These are phyloP conservation scores for Trichoderma brevicompactum DNA, from an alignment of 2,329 filamentous ascomycete genomes.

Conservation along the genomic window DNA sequence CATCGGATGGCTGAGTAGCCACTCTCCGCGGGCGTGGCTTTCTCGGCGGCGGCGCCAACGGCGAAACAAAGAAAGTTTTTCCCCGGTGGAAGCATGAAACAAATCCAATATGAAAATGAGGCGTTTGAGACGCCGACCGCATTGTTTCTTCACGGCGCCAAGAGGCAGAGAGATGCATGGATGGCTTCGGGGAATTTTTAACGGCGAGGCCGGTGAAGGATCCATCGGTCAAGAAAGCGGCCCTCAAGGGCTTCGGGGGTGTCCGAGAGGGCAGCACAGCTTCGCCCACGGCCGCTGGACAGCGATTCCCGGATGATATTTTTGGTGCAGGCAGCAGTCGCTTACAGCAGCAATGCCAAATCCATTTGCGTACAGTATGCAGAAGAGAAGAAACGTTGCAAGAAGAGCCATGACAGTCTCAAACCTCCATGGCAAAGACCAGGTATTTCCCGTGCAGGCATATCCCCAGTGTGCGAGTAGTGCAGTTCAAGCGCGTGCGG, in stretches of 20 bases:
- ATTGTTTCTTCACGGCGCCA: not conserved
- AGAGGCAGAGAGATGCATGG: not conserved
- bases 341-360: not conserved
- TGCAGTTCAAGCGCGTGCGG: no score
- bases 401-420: not conserved
- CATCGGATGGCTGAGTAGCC: not conserved
- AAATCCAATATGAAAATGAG: not conserved
- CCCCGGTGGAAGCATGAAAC: not conserved
- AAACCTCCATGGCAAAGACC: not conserved
- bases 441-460: slow-evolving; percentile 4
- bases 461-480: no score
- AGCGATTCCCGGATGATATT: not conserved
- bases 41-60: not conserved
- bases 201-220: slow-evolving; percentile 16
- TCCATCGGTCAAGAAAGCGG: not conserved
- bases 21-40: slow-evolving; percentile 1
- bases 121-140: not conserved
- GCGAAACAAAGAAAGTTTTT: not conserved
- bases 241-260: slow-evolving; percentile 15
- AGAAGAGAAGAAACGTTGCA: not conserved
- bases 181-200: not conserved
- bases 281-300: not conserved
- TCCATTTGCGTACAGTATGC: not conserved
- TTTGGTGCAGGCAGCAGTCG: not conserved
- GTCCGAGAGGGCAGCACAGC: slow-evolving; percentile 10